phyloP scores from a whole-genome alignment of 164 flowering plant species.

The Amborella trichopoda region DNA sequence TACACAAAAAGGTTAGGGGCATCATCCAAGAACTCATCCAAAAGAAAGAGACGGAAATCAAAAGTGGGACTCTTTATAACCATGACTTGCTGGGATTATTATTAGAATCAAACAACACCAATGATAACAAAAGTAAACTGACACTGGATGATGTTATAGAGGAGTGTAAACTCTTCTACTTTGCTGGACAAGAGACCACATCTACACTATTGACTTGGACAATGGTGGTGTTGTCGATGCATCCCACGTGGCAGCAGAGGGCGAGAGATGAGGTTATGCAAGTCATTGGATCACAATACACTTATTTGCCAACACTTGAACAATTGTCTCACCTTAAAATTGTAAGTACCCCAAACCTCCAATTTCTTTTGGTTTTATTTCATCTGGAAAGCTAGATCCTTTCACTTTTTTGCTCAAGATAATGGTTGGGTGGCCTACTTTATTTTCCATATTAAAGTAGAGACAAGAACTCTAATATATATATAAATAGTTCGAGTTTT shows the following conservation, averaged over 20 bases:
- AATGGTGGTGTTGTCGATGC: conserved; percentile 7
- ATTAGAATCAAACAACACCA: conserved; percentile 7
- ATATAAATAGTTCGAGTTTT: no score
- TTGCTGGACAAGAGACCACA: conserved; percentile 17
- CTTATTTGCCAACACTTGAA: conserved; percentile 7
- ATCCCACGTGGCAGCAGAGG: conserved; percentile 9
- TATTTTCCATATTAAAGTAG: no score
- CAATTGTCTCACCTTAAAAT: conserved; percentile 12
- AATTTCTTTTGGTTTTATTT: no score
- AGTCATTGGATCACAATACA: conserved; percentile 9
- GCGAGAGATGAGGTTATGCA: conserved; percentile 13
- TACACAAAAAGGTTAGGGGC: conserved; percentile 1
- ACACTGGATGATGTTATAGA: conserved; percentile 18
- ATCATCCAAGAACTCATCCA: conserved; percentile 9
- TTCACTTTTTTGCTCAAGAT: no score
- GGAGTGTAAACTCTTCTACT: conserved; percentile 24
- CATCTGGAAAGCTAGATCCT: no score
- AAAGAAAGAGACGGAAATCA: conserved; percentile 12
- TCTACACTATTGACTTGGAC: conserved; percentile 13
- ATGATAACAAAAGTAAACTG: conserved; percentile 1
- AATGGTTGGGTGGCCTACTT: no score
- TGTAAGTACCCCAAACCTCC: conserved; percentile 18
- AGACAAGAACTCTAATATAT: no score
- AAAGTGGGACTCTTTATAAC: conserved; percentile 6
- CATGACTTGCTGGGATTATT: conserved; percentile 16